phyloP scores from a whole-genome alignment of 2,329 filamentous ascomycete species.

The Cylindrodendrum hubeiense region DNA sequence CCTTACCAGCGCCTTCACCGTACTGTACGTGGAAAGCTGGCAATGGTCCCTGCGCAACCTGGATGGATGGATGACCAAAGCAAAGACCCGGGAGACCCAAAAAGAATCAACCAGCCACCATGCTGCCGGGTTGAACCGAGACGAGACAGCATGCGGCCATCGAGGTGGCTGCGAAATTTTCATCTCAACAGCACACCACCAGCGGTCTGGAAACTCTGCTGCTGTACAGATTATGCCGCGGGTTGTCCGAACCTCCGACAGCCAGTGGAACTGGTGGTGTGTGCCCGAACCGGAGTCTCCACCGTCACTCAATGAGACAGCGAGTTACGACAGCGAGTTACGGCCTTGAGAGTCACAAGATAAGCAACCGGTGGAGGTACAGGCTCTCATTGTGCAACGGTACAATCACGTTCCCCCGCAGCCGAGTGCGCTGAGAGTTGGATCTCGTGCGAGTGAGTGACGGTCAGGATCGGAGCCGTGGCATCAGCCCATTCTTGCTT shows the following conservation, averaged over 20 bases:
- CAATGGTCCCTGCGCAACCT: constrained; percentile 14
- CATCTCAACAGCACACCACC: not conserved
- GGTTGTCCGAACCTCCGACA: constrained; percentile 39
- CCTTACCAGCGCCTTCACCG: not conserved
- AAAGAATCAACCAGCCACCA: constrained; percentile 17
- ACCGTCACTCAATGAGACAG: constrained; percentile 26
- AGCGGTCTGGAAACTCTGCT: constrained; percentile 10
- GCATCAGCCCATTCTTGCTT: constrained; percentile 36
- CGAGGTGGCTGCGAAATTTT: constrained; percentile 11
- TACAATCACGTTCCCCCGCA: constrained; percentile 18
- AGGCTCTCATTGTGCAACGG: constrained; percentile 17
- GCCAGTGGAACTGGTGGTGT: constrained; percentile 38
- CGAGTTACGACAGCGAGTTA: constrained; percentile 3
- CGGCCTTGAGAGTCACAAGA: constrained; percentile 11
- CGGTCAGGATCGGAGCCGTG: constrained; percentile 9
- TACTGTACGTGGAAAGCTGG: constrained; percentile 17
- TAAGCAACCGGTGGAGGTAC: constrained; percentile 7
- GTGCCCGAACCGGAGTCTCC: constrained; percentile 28
- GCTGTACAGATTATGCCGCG: constrained; percentile 21
- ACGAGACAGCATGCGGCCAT: not conserved
- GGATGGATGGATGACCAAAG: constrained; percentile 19
- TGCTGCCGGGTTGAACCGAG: not conserved
- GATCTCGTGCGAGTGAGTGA: constrained; percentile 39
- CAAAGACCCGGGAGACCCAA: constrained; percentile 7
- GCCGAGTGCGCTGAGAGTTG: constrained; percentile 27